Conservation (phyloP, 176 grass and related monocot species). For the Neostapfia colusana region DNA sequence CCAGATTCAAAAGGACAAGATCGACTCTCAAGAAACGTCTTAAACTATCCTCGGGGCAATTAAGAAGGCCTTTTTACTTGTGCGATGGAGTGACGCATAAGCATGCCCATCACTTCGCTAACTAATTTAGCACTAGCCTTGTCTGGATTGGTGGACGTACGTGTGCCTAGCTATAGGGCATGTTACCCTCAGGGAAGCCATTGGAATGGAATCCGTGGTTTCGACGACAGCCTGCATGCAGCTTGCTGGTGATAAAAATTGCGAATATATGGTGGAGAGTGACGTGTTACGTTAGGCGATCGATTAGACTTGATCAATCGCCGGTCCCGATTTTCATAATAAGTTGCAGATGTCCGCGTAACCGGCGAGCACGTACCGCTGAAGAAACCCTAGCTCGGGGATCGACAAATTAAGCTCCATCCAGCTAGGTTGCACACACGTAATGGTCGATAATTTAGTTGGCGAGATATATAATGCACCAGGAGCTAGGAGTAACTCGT, state of each 20-base stretch:
- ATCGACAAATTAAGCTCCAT: slow-evolving; percentile 22
- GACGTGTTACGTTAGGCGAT: no score
- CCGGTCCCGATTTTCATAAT: not conserved
- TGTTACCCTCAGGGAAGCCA: slow-evolving; percentile 35
- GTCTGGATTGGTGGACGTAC: not conserved
- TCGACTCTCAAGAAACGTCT: not conserved
- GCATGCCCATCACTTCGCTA: no score
- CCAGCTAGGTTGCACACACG: slow-evolving; percentile 41
- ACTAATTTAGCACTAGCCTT: not conserved
- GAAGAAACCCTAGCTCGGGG: not conserved
- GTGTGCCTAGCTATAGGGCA: not conserved
- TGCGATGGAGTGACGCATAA: slow-evolving; percentile 33
- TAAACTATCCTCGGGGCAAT: no score
- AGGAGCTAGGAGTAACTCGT: no score
- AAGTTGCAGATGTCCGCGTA: slow-evolving; percentile 38
- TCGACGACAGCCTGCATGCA: no score
- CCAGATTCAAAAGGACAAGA: slow-evolving; percentile 53
- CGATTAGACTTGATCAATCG: not conserved
- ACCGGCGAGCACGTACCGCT: no score
- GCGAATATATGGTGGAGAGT: not conserved
- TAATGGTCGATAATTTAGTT: slow-evolving; percentile 28
- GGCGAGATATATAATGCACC: not conserved
- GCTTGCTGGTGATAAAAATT: not conserved
- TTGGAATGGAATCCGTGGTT: slow-evolving; percentile 20
- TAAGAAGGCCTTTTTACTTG: no score